Conservation (phyloP, 2,329 filamentous ascomycete genomes). For the Penicillium glabrum region DNA sequence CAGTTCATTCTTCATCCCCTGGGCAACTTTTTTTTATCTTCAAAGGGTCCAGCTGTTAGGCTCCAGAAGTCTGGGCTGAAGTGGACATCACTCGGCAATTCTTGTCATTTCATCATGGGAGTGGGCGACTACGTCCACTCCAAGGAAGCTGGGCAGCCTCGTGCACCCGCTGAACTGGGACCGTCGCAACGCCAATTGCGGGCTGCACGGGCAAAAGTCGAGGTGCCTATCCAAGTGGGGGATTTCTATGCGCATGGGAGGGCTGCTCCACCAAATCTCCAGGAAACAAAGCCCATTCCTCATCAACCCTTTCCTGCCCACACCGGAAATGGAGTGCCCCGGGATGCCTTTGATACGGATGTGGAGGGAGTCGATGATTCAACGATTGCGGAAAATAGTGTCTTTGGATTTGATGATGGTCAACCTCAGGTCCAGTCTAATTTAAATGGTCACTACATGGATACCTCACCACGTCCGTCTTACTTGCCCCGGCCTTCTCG, state of each 20-base stretch:
- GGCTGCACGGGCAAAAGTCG: conserved; percentile 37
- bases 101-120: conserved; percentile 31
- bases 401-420: conserved; percentile 35
- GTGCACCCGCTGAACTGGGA: conserved; percentile 22
- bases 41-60: background rate
- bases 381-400: conserved; percentile 40
- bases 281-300: conserved; percentile 17
- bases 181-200: conserved; percentile 31
- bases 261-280: conserved; percentile 11
- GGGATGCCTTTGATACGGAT: conserved; percentile 45
- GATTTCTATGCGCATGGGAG: conserved; percentile 20
- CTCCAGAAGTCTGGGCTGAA: background rate
- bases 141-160: conserved; percentile 34
- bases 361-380: conserved; percentile 46
- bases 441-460: conserved; percentile 19
- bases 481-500: conserved; percentile 26
- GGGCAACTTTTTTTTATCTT: background rate
- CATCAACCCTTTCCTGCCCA: conserved; percentile 13
- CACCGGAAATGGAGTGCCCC: conserved; percentile 16
- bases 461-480: conserved; percentile 18
- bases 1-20: background rate
- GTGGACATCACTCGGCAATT: background rate
- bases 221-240: conserved; percentile 30
- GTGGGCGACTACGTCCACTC: conserved; percentile 45
- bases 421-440: conserved; percentile 24